Evolutionary conservation across 2,329 filamentous ascomycete species (phyloP).

Genomic region (Neofusicoccum umdonicola): DNA sequence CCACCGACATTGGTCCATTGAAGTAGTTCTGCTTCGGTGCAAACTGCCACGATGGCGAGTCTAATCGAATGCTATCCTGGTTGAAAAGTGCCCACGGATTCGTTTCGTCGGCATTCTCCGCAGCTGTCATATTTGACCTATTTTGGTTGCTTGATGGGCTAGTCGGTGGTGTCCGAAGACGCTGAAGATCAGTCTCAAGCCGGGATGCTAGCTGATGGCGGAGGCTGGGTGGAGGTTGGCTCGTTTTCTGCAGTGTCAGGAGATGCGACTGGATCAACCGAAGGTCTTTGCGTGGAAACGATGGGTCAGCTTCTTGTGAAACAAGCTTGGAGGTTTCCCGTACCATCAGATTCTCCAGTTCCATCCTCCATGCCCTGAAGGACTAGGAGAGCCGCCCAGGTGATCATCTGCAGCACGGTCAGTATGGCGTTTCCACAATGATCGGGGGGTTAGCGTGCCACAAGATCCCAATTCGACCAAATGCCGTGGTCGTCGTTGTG

Average conservation of each 20-base stretch:
- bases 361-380: constrained; percentile 43
- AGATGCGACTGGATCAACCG: constrained; percentile 20
- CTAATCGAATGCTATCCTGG: constrained; percentile 19
- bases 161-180: constrained; percentile 17
- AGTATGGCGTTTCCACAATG: not conserved
- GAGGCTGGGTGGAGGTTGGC: constrained; percentile 21
- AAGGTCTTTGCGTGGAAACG: constrained; percentile 13
- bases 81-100: constrained; percentile 21
- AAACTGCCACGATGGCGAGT: constrained; percentile 16
- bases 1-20: constrained; percentile 1
- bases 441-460: constrained; percentile 19
- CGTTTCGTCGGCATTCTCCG: constrained; percentile 10
- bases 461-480: constrained; percentile 46
- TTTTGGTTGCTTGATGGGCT: constrained; percentile 10
- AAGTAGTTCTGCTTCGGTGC: constrained; percentile 9
- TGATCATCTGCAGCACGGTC: constrained; percentile 33
- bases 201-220: constrained; percentile 20
- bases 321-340: not conserved
- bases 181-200: constrained; percentile 19
- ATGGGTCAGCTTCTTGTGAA: not conserved
- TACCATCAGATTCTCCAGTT: constrained; percentile 31
- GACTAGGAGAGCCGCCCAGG: constrained; percentile 46
- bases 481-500: constrained; percentile 43
- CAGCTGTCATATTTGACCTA: not conserved
- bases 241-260: constrained; percentile 19